Evolutionary conservation across 352 stramenopile species (phyloP).

Genomic region (Phytophthora rubi): DNA sequence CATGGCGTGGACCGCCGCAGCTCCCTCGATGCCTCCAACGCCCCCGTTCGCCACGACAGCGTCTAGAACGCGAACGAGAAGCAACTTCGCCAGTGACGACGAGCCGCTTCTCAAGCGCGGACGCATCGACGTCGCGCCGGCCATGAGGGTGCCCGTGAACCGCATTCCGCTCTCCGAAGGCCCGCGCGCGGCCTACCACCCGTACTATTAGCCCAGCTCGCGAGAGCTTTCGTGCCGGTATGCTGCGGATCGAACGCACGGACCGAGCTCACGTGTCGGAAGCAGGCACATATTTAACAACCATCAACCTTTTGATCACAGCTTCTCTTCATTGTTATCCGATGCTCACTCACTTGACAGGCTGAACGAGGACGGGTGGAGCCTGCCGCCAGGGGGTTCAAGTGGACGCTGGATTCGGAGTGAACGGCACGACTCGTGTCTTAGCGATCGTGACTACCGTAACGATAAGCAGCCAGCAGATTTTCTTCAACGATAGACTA

Average conservation of each 20-base stretch:
- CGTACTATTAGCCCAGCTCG: slow-evolving; percentile 35
- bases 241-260: slow-evolving; percentile 37
- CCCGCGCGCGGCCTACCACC: slow-evolving; percentile 16
- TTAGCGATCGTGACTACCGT: too few relatives aligned
- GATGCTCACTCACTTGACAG: too few relatives aligned
- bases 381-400: too few relatives aligned
- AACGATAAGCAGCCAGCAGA: too few relatives aligned
- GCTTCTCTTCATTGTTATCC: too few relatives aligned
- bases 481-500: too few relatives aligned
- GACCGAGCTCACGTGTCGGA: slow-evolving; percentile 6
- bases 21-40: slow-evolving; percentile 20
- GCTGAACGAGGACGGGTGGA: too few relatives aligned
- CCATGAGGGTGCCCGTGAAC: slow-evolving; percentile 31
- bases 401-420: too few relatives aligned
- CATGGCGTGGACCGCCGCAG: slow-evolving; percentile 28
- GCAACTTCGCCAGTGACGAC: slow-evolving; percentile 39
- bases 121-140: slow-evolving; percentile 27
- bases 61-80: slow-evolving; percentile 35
- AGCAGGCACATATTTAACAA: background rate
- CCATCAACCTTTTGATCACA: background rate
- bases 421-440: too few relatives aligned
- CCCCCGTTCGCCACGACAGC: slow-evolving; percentile 21
- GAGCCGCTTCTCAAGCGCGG: slow-evolving; percentile 43
- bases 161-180: slow-evolving; percentile 24
- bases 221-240: slow-evolving; percentile 8